Evolutionary conservation across 2,329 filamentous ascomycete genomes (phyloP).

Genomic region (Pseudocercospora pini-densiflorae): DNA sequence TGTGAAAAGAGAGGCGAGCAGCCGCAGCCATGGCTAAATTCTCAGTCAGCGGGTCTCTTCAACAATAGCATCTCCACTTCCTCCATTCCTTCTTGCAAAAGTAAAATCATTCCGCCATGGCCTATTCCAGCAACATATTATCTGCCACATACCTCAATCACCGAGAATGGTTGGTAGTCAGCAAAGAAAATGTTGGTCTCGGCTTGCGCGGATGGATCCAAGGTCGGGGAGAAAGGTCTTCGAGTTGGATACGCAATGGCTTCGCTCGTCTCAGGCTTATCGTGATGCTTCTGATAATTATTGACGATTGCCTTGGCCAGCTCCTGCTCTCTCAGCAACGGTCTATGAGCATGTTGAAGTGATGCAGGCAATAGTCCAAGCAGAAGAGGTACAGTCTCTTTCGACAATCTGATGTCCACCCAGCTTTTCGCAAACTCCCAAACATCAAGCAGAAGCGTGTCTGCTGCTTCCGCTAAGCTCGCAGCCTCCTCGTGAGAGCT

Average conservation of each 20-base stretch:
- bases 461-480: constrained; percentile 72
- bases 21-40: constrained; percentile 77
- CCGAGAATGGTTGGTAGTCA: constrained; percentile 86
- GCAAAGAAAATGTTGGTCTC: constrained; percentile 78
- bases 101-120: neutral
- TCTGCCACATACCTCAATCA: constrained; percentile 57
- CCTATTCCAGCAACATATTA: neutral
- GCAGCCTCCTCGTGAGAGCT: constrained; percentile 69
- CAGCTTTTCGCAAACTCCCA: constrained; percentile 84
- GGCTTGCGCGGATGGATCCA: constrained; percentile 29
- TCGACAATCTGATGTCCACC: constrained; percentile 81
- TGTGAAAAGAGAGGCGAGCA: constrained; percentile 88
- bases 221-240: constrained; percentile 33
- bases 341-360: constrained; percentile 71
- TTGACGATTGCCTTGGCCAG: constrained; percentile 76
- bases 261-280: constrained; percentile 16
- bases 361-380: constrained; percentile 77
- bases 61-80: neutral
- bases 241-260: constrained; percentile 17
- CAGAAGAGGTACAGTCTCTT: constrained; percentile 77
- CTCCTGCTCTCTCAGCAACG: constrained; percentile 73
- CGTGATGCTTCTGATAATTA: constrained; percentile 59
- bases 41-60: constrained; percentile 7
- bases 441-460: constrained; percentile 81
- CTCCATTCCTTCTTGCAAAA: neutral